Percentiles rank a stretch among this genome's conserved stretches.
These are phyloP conservation scores for Penicillium cataractarum DNA, from an alignment of 495 filamentous ascomycete species.

Conservation along the genomic window DNA sequence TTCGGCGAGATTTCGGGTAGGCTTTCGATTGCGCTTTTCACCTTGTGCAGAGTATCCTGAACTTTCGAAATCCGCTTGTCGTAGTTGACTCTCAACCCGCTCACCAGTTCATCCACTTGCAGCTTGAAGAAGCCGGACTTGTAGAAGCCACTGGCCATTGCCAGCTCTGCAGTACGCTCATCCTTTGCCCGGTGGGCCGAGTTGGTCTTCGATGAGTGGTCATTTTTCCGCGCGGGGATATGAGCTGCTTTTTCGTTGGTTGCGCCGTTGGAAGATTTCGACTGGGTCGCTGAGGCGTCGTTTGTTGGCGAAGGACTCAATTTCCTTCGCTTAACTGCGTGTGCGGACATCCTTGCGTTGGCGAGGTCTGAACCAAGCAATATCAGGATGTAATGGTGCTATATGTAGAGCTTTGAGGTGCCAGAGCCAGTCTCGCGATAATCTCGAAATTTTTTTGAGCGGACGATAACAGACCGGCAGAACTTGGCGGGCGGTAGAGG, in stretches of 20 bases:
- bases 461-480: constrained; percentile 21
- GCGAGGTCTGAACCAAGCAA: background rate
- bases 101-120: constrained; percentile 82
- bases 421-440: constrained; percentile 4
- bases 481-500: background rate
- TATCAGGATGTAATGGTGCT: constrained; percentile 4
- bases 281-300: constrained; percentile 16
- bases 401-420: background rate
- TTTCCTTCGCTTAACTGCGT: constrained; percentile 43
- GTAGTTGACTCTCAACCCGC: constrained; percentile 69
- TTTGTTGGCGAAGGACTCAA: constrained; percentile 35
- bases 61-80: constrained; percentile 62
- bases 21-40: constrained; percentile 76
- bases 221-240: constrained; percentile 15
- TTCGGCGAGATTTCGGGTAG: constrained; percentile 61
- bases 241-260: constrained; percentile 15
- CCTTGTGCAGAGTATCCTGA: constrained; percentile 69
- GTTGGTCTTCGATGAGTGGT: constrained; percentile 14
- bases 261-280: constrained; percentile 6
- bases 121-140: constrained; percentile 82
- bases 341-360: constrained; percentile 34
- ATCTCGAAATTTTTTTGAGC: constrained; percentile 32
- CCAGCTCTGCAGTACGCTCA: constrained; percentile 43
- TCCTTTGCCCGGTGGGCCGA: constrained; percentile 24
- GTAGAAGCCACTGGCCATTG: constrained; percentile 53